Evolutionary conservation across 345 rosid species (phyloP).

Genomic region (Populus euphratica): DNA sequence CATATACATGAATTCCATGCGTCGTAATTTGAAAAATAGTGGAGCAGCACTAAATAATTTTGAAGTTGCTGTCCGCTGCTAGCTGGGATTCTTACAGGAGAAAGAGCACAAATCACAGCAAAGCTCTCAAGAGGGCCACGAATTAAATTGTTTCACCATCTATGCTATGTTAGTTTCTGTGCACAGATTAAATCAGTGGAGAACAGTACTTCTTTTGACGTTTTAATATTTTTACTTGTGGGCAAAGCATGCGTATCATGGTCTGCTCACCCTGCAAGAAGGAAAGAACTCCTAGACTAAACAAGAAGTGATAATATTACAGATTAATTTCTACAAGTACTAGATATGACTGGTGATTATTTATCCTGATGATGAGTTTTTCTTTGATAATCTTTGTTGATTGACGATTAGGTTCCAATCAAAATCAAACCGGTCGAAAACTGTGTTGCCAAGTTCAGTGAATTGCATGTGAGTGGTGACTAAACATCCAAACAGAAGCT

Average conservation of each 20-base stretch:
- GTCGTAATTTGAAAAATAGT: background rate
- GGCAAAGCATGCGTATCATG: too few species aligned
- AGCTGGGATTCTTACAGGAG: constrained; percentile 12
- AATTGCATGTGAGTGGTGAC: background rate
- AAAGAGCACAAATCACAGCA: constrained; percentile 27
- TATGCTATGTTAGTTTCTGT: too few species aligned
- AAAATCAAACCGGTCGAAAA: background rate
- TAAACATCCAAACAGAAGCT: background rate
- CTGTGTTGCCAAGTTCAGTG: background rate
- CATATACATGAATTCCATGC: background rate
- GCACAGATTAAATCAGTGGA: too few species aligned
- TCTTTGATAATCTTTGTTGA: background rate
- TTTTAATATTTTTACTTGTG: too few species aligned
- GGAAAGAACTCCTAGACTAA: too few species aligned
- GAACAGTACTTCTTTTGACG: too few species aligned
- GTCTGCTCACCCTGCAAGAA: too few species aligned
- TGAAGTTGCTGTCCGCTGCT: too few species aligned
- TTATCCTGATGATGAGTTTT: background rate
- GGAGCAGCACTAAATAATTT: too few species aligned
- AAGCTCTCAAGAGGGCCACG: background rate
- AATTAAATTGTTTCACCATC: background rate
- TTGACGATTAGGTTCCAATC: background rate
- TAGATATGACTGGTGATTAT: background rate
- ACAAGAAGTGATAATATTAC: too few species aligned
- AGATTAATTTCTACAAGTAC: too few species aligned